Evolutionary conservation across 2,329 filamentous ascomycete genomes (phyloP), one percentile per base, ranked within the genome.

Genomic region (Penicillium occitanis): DNA sequence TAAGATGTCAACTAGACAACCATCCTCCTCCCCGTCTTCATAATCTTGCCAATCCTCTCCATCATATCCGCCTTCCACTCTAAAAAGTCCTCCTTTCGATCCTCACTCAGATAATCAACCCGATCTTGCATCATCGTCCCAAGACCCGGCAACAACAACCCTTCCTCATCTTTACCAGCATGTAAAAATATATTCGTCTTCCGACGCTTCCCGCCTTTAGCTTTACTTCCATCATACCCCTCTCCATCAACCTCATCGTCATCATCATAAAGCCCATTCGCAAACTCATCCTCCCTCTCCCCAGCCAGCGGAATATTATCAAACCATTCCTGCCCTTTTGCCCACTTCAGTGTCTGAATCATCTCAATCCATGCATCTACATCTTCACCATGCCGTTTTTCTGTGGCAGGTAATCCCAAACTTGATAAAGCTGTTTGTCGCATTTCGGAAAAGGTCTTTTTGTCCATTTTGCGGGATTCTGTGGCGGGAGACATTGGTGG

Each of bases 271-370:
- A 60, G 30, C 13, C 42, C 65, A 37, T 64, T 46, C 14, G 73
- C 71, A n/a, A 74, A 72, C 4, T 72, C 75, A 50, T 78, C 76
- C 46, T 76, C 73, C 10, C 77, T 66, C 28, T 75, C 77, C 3
- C 72, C 77, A 7, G 77, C 77, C 68, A 71, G 71, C 7, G 79
- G 78, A 51, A 83, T 82, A 69, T 90, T 87, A 33, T 83, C 78
- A 67, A 91, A 91, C 90, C 90, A 92, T 71, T 91, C 88, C 61
- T 84, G 75, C 3, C 75, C 89, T 83, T 86, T 82, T 19, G 84
- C 78, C 80, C 82, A 85, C 1, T 75, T 75, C 25, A 79, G 75
- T 22, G 76, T 73, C 69, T 78, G 84, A 50, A 91, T 83, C 65
- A 85, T 78, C 22, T 84, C 76, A 66, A 91, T 83, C 68, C 89